These are phyloP conservation scores for Epichloe gansuensis DNA, from an alignment of 2,329 filamentous ascomycete species.

Conservation along the genomic window DNA sequence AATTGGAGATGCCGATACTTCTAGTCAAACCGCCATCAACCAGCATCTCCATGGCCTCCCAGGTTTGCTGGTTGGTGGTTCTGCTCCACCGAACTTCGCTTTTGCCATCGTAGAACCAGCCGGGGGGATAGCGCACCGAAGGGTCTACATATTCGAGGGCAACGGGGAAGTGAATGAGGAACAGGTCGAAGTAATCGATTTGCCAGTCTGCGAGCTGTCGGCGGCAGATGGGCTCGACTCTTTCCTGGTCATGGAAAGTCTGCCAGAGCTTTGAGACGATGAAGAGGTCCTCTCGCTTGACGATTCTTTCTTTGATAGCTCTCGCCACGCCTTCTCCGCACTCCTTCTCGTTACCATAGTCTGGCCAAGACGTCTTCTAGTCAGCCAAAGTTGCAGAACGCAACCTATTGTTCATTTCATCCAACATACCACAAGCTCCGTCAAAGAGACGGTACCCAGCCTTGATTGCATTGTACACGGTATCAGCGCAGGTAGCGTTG, in stretches of 20 bases:
- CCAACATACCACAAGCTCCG: slow-evolving; percentile 31
- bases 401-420: neutral
- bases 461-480: slow-evolving; percentile 64
- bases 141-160: slow-evolving; percentile 79
- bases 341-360: slow-evolving; percentile 76
- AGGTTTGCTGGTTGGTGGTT: slow-evolving; percentile 68
- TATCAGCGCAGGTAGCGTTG: slow-evolving; percentile 58
- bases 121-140: slow-evolving; percentile 66
- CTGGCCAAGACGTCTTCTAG: slow-evolving; percentile 16
- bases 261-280: slow-evolving; percentile 91
- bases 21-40: slow-evolving; percentile 55
- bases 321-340: slow-evolving; percentile 63
- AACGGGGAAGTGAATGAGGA: slow-evolving; percentile 80
- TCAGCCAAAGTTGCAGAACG: neutral
- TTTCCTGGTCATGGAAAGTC: slow-evolving; percentile 71
- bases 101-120: slow-evolving; percentile 57
- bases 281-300: slow-evolving; percentile 80
- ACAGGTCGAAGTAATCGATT: slow-evolving; percentile 82
- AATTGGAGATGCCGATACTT: slow-evolving; percentile 74
- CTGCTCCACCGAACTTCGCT: slow-evolving; percentile 50
- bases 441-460: slow-evolving; percentile 47
- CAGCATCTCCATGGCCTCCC: slow-evolving; percentile 65
- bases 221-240: slow-evolving; percentile 61
- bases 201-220: slow-evolving; percentile 73
- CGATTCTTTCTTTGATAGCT: slow-evolving; percentile 68